A percentile compares a stretch with the other conserved stretches of the same genome.
These are phyloP conservation scores for Pythium coloratum DNA, from an alignment of 352 stramenopile genomes.

Conservation along the genomic window DNA sequence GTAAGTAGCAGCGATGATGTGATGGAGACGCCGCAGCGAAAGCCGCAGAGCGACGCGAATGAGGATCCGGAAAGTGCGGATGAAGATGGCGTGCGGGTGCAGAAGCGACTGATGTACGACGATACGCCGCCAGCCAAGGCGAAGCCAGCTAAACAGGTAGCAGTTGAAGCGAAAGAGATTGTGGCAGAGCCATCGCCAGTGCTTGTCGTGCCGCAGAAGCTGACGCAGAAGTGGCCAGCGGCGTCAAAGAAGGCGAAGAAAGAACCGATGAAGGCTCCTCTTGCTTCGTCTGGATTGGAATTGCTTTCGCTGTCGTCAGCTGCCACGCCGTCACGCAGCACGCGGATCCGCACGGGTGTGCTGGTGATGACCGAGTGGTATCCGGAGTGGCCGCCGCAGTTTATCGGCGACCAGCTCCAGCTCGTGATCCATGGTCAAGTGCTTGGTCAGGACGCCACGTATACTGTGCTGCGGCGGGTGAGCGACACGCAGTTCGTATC, in stretches of 20 bases:
- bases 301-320: conserved; percentile 12
- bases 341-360: conserved; percentile 22
- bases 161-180: neutral
- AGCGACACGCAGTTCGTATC: conserved; percentile 45
- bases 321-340: conserved; percentile 15
- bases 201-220: neutral
- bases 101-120: conserved; percentile 26
- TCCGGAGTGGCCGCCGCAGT: conserved; percentile 31
- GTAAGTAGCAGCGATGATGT: conserved; percentile 1
- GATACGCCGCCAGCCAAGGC: conserved; percentile 25
- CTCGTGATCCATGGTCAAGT: conserved; percentile 44
- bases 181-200: neutral
- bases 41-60: neutral
- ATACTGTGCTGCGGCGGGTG: conserved; percentile 46
- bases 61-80: neutral
- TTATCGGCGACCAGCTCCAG: conserved; percentile 23
- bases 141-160: neutral
- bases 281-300: conserved; percentile 6
- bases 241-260: neutral
- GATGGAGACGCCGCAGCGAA: conserved; percentile 18
- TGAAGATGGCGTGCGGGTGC: conserved; percentile 16
- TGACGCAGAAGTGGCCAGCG: neutral
- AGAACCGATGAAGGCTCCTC: neutral
- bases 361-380: conserved; percentile 34
- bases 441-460: conserved; percentile 21